Conservation (phyloP, 352 stramenopile species). For the Peronospora tabacina region DNA sequence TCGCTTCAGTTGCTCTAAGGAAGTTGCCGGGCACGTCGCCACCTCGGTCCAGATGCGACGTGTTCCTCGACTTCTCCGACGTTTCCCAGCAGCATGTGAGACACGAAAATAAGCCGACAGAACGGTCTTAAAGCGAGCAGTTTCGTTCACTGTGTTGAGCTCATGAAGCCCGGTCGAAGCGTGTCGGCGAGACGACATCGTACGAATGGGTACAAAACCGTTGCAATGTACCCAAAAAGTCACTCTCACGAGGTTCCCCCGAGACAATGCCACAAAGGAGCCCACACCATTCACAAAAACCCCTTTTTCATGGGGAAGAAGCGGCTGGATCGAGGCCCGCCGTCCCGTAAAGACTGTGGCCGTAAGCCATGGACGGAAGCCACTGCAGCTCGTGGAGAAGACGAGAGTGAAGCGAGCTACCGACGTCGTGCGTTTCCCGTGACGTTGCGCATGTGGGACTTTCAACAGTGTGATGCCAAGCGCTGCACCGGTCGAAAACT, state of each 20-base stretch:
- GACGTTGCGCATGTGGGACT: slow-evolving; percentile 92
- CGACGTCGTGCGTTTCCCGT: slow-evolving; percentile 69
- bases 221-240: not conserved
- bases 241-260: not conserved
- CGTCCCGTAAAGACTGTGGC: slow-evolving; percentile 16
- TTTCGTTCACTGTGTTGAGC: slow-evolving; percentile 16
- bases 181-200: not conserved
- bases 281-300: not conserved
- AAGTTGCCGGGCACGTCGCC: slow-evolving; percentile 2
- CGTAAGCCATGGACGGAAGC: slow-evolving; percentile 2
- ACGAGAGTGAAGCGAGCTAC: slow-evolving; percentile 61
- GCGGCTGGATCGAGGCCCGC: slow-evolving; percentile 17
- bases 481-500: slow-evolving; percentile 91
- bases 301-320: slow-evolving; percentile 25
- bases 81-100: slow-evolving; percentile 3
- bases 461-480: slow-evolving; percentile 93
- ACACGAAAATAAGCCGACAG: slow-evolving; percentile 26
- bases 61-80: not conserved
- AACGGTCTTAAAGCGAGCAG: slow-evolving; percentile 18
- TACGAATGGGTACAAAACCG: not conserved
- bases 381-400: slow-evolving; percentile 30
- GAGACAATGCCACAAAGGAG: not conserved
- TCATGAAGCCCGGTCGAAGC: slow-evolving; percentile 1
- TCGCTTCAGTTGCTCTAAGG: slow-evolving; percentile 31
- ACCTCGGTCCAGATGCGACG: not conserved